A percentile compares a stretch with the other conserved stretches of the same genome.
Conservation (phyloP, 768 basidiomycete species). For the Amanita rubescens region DNA sequence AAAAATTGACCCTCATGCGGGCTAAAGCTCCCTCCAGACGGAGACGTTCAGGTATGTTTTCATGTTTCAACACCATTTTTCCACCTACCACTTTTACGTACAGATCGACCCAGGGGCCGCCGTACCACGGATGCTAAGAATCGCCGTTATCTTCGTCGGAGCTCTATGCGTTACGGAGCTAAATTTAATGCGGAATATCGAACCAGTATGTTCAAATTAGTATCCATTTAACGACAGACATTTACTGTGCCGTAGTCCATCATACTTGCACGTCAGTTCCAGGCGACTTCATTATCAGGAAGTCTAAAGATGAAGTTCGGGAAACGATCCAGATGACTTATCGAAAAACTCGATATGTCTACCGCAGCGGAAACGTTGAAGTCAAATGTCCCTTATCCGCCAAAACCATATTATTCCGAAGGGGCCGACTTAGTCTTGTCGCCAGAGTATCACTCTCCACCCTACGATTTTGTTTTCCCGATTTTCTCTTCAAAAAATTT, state of each 20-base stretch:
- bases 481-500: neutral
- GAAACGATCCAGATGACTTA: neutral
- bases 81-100: too few species aligned
- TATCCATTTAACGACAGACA: neutral
- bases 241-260: neutral
- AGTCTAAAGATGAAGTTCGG: neutral
- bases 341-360: neutral
- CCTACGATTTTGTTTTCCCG: neutral
- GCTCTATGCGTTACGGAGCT: too few species aligned
- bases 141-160: too few species aligned
- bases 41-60: too few species aligned
- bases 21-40: too few species aligned
- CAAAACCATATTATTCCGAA: neutral
- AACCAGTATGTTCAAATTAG: too few species aligned
- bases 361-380: neutral
- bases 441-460: neutral
- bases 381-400: neutral
- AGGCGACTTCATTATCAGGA: neutral
- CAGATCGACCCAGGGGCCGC: too few species aligned
- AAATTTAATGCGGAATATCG: too few species aligned
- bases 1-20: too few species aligned
- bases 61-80: too few species aligned
- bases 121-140: too few species aligned
- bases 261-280: neutral
- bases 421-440: neutral